Percentiles rank a stretch among this genome's conserved stretches.
These are phyloP conservation scores for Tricholoma sp. DNA, from an alignment of 768 basidiomycete genomes.

Conservation along the genomic window DNA sequence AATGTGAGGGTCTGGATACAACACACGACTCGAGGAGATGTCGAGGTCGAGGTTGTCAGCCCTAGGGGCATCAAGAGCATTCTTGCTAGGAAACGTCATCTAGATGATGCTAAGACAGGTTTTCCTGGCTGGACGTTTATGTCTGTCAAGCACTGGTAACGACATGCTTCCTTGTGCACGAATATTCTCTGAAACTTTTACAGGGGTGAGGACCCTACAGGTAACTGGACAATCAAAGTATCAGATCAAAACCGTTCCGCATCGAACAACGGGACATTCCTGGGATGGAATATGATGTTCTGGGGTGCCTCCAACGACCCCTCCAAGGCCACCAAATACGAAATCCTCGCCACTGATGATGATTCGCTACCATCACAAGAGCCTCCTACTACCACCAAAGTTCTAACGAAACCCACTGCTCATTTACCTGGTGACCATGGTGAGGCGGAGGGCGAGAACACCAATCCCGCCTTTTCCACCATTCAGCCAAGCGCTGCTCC, in stretches of 20 bases:
- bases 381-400: constrained; percentile 44
- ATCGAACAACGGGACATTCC: constrained; percentile 58
- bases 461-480: constrained; percentile 63
- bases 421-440: constrained; percentile 87
- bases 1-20: constrained; percentile 90
- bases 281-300: constrained; percentile 88
- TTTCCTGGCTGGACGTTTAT: constrained; percentile 98
- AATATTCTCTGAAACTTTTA: constrained; percentile 12
- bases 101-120: constrained; percentile 63
- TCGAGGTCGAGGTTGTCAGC: constrained; percentile 85
- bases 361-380: constrained; percentile 41
- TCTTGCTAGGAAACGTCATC: constrained; percentile 64
- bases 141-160: constrained; percentile 95
- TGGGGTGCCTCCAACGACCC: constrained; percentile 89
- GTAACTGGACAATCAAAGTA: constrained; percentile 86
- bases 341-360: constrained; percentile 49
- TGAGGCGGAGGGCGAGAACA: constrained; percentile 71
- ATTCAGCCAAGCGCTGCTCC: constrained; percentile 20
- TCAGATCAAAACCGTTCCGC: constrained; percentile 65
- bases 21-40: constrained; percentile 84
- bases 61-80: constrained; percentile 85
- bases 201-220: constrained; percentile 92
- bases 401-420: constrained; percentile 79
- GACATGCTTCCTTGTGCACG: constrained; percentile 5
- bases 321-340: constrained; percentile 54